Evolutionary conservation across 495 filamentous ascomycete genomes (phyloP), one percentile per base, ranked within the genome.

Genomic region (Trichoderma virens): DNA sequence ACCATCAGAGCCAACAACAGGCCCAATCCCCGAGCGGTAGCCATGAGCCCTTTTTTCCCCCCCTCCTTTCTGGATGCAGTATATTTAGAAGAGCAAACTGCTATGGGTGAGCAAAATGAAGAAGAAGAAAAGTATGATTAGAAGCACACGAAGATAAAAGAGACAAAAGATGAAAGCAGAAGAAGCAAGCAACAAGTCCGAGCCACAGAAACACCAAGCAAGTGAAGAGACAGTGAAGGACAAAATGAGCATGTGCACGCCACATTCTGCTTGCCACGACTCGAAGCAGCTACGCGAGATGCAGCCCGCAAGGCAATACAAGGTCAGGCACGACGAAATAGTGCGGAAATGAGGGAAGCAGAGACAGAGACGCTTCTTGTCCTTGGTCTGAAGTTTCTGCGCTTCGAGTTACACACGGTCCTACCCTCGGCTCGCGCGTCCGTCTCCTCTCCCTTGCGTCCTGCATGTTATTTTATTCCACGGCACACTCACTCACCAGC

Each of bases 1-100:
- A 70, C 65, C 27, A 70, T 39, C 62, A 64, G 60, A 45, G 64
- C 51, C 25, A 73, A 56, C 25, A 70, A 20, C n/a, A 8, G 43
- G 43, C 43, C 43, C 16, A 47, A n/a, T 14, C 51, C 51, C 8
- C 45, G 45, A 20, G 45, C 7, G 45, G 20, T 16, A 20, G 45
- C 45, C 45, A 51, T 51, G 20, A 20, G 16, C 23, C 7, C 14
- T 25, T 7, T 1, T 41, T 1, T 41, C 18, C 0, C 3, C 18
- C 18, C 38, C 38, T 41, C 35, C 16, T 39, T 39, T 39, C 35
- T 39, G 9, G 35, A 11, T n/a, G n/a, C n/a, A n/a, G n/a, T n/a
- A n/a, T n/a, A n/a, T n/a, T n/a, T n/a, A n/a, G n/a, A n/a, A n/a
- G n/a, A n/a, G n/a, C n/a, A n/a, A n/a, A n/a, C n/a, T n/a, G n/a